phyloP scores from a whole-genome alignment of 2,329 filamentous ascomycete species.

The Neonectria punicea region DNA sequence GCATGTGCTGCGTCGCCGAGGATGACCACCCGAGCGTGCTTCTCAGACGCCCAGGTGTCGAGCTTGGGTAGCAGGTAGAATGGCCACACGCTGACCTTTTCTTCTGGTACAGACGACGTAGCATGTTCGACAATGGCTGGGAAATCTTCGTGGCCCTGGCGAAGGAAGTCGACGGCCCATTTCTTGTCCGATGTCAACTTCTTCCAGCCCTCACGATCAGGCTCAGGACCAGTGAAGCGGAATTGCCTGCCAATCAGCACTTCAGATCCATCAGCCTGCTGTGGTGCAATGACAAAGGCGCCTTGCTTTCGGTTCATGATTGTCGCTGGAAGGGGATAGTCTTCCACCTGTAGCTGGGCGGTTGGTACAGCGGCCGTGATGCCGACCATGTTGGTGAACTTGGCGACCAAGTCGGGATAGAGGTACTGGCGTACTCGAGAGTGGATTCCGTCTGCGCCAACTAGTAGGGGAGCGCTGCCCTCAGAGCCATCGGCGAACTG shows the following conservation, averaged over 20 bases:
- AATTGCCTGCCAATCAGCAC: conserved; percentile 59
- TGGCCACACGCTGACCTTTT: conserved; percentile 58
- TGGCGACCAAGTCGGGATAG: conserved; percentile 58
- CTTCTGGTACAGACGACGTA: conserved; percentile 43
- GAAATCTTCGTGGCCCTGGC: conserved; percentile 48
- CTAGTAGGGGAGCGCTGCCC: conserved; percentile 54
- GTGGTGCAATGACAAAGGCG: conserved; percentile 62
- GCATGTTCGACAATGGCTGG: conserved; percentile 51
- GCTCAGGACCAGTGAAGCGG: conserved; percentile 45
- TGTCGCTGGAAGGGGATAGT: conserved; percentile 55
- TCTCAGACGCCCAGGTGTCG: conserved; percentile 53
- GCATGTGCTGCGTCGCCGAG: conserved; percentile 61
- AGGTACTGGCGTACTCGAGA: conserved; percentile 64
- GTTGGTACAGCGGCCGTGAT: conserved; percentile 50
- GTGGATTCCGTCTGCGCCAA: conserved; percentile 71
- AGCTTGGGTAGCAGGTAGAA: conserved; percentile 61
- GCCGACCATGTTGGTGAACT: conserved; percentile 60
- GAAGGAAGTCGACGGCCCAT: conserved; percentile 48
- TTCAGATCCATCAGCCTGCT: conserved; percentile 59
- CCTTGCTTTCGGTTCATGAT: conserved; percentile 55
- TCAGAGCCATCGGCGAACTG: conserved; percentile 58
- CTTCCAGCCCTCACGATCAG: conserved; percentile 56
- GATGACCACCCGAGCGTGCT: conserved; percentile 52
- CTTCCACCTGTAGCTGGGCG: conserved; percentile 48
- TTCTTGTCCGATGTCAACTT: conserved; percentile 52